A percentile compares a stretch with the other conserved stretches of the same genome.
These are phyloP conservation scores for Boletus speciosus DNA, from an alignment of 768 basidiomycete species.

Conservation along the genomic window DNA sequence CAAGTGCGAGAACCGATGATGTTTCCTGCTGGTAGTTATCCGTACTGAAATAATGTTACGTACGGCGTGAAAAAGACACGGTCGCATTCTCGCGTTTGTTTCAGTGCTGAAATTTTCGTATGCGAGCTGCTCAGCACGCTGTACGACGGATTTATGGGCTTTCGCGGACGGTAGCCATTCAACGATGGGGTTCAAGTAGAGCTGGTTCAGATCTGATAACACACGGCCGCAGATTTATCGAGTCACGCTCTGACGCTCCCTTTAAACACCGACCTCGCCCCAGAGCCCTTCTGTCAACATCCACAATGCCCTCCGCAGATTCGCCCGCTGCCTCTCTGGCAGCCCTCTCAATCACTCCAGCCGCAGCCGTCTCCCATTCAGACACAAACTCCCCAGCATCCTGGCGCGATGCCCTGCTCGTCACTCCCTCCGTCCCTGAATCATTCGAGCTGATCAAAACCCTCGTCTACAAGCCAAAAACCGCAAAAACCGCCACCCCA, in stretches of 20 bases:
- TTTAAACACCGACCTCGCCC: slow-evolving; percentile 12
- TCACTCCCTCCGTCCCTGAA: slow-evolving; percentile 46
- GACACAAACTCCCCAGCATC: slow-evolving; percentile 64
- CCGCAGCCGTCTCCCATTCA: slow-evolving; percentile 52
- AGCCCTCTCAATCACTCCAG: slow-evolving; percentile 53
- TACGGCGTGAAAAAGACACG: slow-evolving; percentile 17
- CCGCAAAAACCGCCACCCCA: slow-evolving; percentile 82
- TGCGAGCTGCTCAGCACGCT: slow-evolving; percentile 26
- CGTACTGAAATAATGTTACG: slow-evolving; percentile 19
- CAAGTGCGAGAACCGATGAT: slow-evolving; percentile 68
- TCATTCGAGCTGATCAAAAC: slow-evolving; percentile 78
- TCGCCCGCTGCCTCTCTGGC: slow-evolving; percentile 41
- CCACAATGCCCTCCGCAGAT: slow-evolving; percentile 37
- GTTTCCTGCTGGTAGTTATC: slow-evolving; percentile 55
- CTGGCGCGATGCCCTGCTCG: slow-evolving; percentile 73
- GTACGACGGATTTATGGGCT: slow-evolving; percentile 25
- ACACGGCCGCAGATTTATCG: slow-evolving; percentile 10
- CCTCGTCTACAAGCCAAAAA: slow-evolving; percentile 94
- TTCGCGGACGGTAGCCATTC: slow-evolving; percentile 12
- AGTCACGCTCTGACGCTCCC: slow-evolving; percentile 23
- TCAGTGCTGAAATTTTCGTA: slow-evolving; percentile 17
- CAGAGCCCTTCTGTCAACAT: slow-evolving; percentile 7
- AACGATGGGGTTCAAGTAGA: slow-evolving; percentile 6
- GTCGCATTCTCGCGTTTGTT: slow-evolving; percentile 10
- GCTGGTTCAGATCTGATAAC: slow-evolving; percentile 21